These are phyloP conservation scores for Claviceps quebecensis DNA, from an alignment of 2,329 filamentous ascomycete genomes.

Conservation along the genomic window DNA sequence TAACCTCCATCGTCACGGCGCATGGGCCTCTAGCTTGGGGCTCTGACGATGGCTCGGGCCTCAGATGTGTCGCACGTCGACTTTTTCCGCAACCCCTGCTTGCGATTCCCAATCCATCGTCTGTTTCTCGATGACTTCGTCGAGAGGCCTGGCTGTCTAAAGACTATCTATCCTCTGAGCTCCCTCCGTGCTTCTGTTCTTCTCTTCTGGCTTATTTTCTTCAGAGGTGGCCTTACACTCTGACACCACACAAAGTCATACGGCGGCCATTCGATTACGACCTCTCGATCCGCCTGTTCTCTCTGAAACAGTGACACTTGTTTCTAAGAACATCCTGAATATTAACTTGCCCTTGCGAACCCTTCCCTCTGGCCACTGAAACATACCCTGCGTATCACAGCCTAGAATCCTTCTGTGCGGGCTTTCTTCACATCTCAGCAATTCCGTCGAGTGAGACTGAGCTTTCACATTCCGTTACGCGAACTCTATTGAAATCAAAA, in stretches of 20 bases:
- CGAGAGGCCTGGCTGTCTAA: neutral
- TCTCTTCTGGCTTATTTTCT: slow-evolving; percentile 6
- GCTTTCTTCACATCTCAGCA: neutral
- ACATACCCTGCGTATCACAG: neutral
- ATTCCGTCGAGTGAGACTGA: neutral
- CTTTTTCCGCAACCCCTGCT: slow-evolving; percentile 16
- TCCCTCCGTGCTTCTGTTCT: neutral
- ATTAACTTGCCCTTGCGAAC: neutral
- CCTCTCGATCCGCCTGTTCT: neutral
- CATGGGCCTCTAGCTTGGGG: slow-evolving; percentile 3
- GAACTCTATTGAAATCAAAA: neutral
- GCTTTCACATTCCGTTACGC: neutral
- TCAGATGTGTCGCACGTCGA: slow-evolving; percentile 34
- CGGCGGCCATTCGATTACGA: neutral
- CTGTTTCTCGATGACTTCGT: neutral
- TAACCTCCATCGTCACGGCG: neutral
- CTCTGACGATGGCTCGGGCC: slow-evolving; percentile 18
- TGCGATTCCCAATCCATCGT: slow-evolving; percentile 6
- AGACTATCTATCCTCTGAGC: neutral
- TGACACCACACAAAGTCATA: neutral
- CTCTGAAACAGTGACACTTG: neutral
- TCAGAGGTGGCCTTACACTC: neutral
- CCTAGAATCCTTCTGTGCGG: neutral
- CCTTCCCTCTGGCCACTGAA: neutral
- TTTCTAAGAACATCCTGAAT: neutral